Conservation (phyloP, 768 basidiomycete genomes). For the Daedaleopsis nitida region DNA sequence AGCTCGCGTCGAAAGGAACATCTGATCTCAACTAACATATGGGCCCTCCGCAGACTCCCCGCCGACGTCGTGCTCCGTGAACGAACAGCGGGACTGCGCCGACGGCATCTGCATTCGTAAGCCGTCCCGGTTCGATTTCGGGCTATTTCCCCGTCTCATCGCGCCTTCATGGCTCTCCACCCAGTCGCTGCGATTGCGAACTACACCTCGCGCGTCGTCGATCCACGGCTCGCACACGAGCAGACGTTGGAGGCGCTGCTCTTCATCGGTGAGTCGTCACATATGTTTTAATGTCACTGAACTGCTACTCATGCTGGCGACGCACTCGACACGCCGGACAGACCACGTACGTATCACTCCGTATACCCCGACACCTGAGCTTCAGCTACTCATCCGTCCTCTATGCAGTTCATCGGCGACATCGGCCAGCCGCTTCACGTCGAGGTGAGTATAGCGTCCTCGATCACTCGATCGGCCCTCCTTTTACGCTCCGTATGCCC, state of each 20-base stretch:
- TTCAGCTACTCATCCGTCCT: no score
- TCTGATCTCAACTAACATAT: no score
- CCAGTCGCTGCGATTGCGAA: slow-evolving; percentile 57
- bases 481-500: not conserved
- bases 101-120: slow-evolving; percentile 32
- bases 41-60: not conserved
- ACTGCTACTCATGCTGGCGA: not conserved
- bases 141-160: not conserved
- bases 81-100: slow-evolving; percentile 46
- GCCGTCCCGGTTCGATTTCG: not conserved
- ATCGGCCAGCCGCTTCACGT: slow-evolving; percentile 29
- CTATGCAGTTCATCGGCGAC: slow-evolving; percentile 26
- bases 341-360: slow-evolving; percentile 14
- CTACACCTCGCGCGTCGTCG: slow-evolving; percentile 51
- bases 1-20: no score
- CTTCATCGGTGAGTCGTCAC: slow-evolving; percentile 39
- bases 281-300: not conserved
- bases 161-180: not conserved
- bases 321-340: not conserved
- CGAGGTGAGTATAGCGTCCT: slow-evolving; percentile 8
- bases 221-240: slow-evolving; percentile 39
- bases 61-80: slow-evolving; percentile 48
- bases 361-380: not conserved
- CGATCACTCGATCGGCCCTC: no score
- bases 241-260: slow-evolving; percentile 53